Percentiles rank a stretch among this genome's conserved stretches.
Conservation (phyloP, 176 grass and related monocot species). For the Oryza glaberrima region DNA sequence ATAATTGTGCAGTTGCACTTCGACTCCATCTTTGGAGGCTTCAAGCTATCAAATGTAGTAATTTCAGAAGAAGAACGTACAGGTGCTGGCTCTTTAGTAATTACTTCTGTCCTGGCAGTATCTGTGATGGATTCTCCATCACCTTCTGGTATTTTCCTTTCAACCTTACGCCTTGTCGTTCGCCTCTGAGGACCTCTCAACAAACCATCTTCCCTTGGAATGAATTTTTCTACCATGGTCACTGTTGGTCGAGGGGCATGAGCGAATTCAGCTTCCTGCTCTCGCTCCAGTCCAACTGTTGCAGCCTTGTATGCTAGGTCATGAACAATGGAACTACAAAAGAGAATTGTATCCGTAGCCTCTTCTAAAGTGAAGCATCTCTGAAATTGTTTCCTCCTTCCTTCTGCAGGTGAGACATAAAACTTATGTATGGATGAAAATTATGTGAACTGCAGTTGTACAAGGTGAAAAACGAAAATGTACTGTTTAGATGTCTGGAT, state of each 20-base stretch:
- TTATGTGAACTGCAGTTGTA: constrained; percentile 1
- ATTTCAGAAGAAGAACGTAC: constrained; percentile 50
- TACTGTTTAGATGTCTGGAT: neutral
- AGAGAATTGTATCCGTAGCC: constrained; percentile 77
- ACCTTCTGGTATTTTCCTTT: constrained; percentile 80
- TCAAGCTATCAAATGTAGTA: constrained; percentile 56
- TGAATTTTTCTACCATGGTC: constrained; percentile 46
- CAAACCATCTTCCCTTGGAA: constrained; percentile 46
- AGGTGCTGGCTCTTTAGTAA: constrained; percentile 47
- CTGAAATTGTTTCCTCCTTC: constrained; percentile 48
- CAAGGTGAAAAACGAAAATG: neutral
- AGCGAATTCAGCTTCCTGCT: constrained; percentile 42
- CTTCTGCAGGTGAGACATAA: constrained; percentile 51
- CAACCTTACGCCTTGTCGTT: constrained; percentile 58
- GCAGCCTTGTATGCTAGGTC: constrained; percentile 80
- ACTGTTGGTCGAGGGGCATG: constrained; percentile 43
- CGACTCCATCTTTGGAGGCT: constrained; percentile 87
- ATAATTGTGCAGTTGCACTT: constrained; percentile 97
- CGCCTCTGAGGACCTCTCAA: constrained; percentile 46
- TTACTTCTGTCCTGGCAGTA: constrained; percentile 20
- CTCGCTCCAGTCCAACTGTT: constrained; percentile 64
- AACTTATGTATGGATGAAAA: constrained; percentile 25
- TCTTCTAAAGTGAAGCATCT: constrained; percentile 90
- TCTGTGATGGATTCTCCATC: constrained; percentile 34
- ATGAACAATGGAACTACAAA: constrained; percentile 91